Evolutionary conservation across 1,284 basidiomycete species (phyloP), one percentile per base, ranked within the genome.

Genomic region (Moesziomyces sp.): DNA sequence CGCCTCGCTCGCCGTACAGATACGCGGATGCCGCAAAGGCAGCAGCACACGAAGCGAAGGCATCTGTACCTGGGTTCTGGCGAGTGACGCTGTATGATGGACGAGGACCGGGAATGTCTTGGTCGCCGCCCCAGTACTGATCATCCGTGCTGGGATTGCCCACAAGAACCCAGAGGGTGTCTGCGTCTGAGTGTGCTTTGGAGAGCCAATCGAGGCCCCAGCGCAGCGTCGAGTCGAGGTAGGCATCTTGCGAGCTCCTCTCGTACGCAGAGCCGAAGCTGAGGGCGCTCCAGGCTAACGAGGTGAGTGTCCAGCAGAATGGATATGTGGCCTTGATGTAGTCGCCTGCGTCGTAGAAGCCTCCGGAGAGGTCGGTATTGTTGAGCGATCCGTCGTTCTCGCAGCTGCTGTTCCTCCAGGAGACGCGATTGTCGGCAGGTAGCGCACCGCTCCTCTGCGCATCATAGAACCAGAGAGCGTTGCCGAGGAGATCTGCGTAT

Each of bases 181-280:
- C 87, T 30, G 90, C 86, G 18, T 88, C 86, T 0, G 93, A 90
- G 84, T 96, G 93, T 4, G 92, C 93, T 91, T 92, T 93, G 52
- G 94, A 91, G 47, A 96, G 86, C 93, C 93, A 97, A 85, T 94
- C 92, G 48, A 93, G 88, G 28, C 93, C 91, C 92, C 92, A 95
- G 61, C 94, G 89, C 48, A 83, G 74, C 5, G 75, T 82, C 23
- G 89, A 88, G 78, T 96, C 94, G 23, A 96, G 89, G 83, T 96
- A 96, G 2, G 90, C 88, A 1, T 93, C 93, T 84, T 96, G 94
- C 56, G 91, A 91, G 47, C 92, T 89, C 46, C 89, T 76, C 64
- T 93, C 91, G 82, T 93, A 96, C 4, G 91, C 94, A 86, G 88
- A 86, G 49, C 94, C 94, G 78, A 88, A 92, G 74, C 92, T 92